A percentile compares a stretch with the other conserved stretches of the same genome.
These are phyloP conservation scores for Tulasnella sp. DNA, from an alignment of 768 basidiomycete species.

Conservation along the genomic window DNA sequence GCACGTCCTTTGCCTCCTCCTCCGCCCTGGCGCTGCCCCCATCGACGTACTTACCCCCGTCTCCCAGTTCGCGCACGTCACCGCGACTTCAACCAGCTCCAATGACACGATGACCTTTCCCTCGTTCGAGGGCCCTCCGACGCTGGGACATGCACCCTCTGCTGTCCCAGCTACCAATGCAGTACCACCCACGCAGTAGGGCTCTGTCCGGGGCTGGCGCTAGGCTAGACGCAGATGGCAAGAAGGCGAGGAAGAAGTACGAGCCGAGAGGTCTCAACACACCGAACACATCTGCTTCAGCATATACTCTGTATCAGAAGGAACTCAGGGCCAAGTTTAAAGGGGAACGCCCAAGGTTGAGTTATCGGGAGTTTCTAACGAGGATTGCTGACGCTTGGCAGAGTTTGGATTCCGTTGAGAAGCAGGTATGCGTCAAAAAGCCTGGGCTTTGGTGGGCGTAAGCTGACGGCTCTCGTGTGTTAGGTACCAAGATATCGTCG, in stretches of 20 bases:
- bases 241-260: slow-evolving; percentile 50
- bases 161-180: too few relatives aligned
- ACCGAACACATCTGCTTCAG: slow-evolving; percentile 65
- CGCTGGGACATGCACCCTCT: not conserved
- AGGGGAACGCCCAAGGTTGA: slow-evolving; percentile 55
- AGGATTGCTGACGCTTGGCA: slow-evolving; percentile 46
- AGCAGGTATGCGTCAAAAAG: not conserved
- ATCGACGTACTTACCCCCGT: not conserved
- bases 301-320: slow-evolving; percentile 93
- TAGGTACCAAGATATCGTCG: slow-evolving; percentile 4
- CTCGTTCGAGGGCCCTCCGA: not conserved
- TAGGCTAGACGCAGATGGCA: slow-evolving; percentile 43
- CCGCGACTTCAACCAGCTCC: not conserved
- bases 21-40: not conserved
- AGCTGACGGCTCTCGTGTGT: not conserved
- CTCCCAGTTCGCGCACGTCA: not conserved
- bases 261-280: slow-evolving; percentile 86
- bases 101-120: not conserved
- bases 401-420: not conserved
- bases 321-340: slow-evolving; percentile 73
- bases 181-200: not conserved
- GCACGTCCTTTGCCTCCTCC: not conserved
- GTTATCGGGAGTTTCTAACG: slow-evolving; percentile 66
- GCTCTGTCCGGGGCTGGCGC: not conserved
- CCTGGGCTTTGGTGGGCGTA: too few relatives aligned